Conservation (phyloP, 805 yeast genomes). For the Metschnikowia borealis region DNA sequence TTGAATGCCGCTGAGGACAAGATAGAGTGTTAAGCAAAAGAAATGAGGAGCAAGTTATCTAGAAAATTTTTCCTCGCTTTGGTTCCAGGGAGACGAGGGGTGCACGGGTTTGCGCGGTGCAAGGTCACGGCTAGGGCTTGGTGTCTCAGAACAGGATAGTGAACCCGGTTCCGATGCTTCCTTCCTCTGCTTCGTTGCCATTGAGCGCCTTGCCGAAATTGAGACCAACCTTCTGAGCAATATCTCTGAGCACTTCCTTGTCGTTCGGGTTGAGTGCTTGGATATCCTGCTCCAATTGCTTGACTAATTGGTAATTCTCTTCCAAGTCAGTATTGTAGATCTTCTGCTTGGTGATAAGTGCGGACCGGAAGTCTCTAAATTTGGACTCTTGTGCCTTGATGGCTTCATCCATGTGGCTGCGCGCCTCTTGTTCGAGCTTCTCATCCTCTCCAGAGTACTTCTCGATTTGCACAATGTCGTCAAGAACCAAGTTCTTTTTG, state of each 20-base stretch:
- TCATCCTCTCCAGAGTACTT: conserved; percentile 23
- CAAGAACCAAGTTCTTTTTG: conserved; percentile 13
- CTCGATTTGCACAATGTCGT: conserved; percentile 14
- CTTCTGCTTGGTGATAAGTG: conserved; percentile 52
- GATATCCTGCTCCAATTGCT: conserved; percentile 30
- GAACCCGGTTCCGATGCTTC: conserved; percentile 14
- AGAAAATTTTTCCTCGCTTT: conserved; percentile 4
- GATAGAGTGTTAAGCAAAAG: neutral
- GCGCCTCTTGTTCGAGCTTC: conserved; percentile 22
- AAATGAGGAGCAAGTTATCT: neutral
- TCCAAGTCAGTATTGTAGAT: conserved; percentile 54
- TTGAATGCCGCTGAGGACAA: neutral
- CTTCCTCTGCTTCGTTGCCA: conserved; percentile 11
- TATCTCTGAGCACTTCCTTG: conserved; percentile 13
- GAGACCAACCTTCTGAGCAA: conserved; percentile 12
- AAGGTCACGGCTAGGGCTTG: conserved; percentile 6
- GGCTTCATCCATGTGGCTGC: conserved; percentile 24
- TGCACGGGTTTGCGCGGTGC: conserved; percentile 11
- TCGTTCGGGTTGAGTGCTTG: conserved; percentile 12
- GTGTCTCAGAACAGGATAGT: conserved; percentile 11
- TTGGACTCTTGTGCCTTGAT: conserved; percentile 49
- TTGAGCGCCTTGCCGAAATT: conserved; percentile 7
- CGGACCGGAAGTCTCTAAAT: conserved; percentile 60
- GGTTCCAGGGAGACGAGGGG: neutral
- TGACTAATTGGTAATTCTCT: conserved; percentile 31